Base-by-base conservation (phyloP, 768 basidiomycete genomes). In the Boletus sensibilis region DNA sequence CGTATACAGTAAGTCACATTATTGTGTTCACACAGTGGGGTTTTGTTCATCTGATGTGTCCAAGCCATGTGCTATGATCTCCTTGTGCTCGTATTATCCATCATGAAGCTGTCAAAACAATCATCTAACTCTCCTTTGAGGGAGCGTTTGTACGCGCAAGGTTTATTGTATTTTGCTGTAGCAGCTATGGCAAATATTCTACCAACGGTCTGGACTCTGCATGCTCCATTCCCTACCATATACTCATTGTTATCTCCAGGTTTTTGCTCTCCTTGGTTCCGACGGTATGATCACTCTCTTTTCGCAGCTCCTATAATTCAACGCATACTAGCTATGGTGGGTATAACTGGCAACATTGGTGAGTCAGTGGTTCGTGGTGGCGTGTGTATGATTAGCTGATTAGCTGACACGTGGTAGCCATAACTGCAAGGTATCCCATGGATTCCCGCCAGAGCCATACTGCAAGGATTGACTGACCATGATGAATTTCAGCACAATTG, bases 11-110 rank as follows among this genome's bases (percentile, higher is more conserved):
- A 1, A 43, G 69, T 55, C 8, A 10, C 14, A 0, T 4, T 1
- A 10, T 44, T 20, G 6, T 14, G 1, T 35, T 44, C n/a, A n/a
- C 16, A 25, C 33, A 10, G 11, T 6, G 5, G 12, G 0, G 11
- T 21, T 13, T 9, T 12, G 10, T 40, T 60, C 16, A 68, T 41
- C n/a, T 0, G 3, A 40, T 27, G 2, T 10, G 5, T 27, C 18
- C 4, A 38, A 69, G 68, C 67, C 16, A 46, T 52, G 50, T 47
- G 53, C 5, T 68, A 62, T 27, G 64, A 70, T 42, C 29, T 68
- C 33, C 11, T 66, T 5, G 56, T 66, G 4, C 27, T 69, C 18
- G 21, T 54, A 21, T 25, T 69, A 29, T 53, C 62, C 6, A 42
- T 64, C 27, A 29, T 52, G 9, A 61, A 58, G 11, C 35, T 70